Base-by-base conservation (phyloP, 305 asterid species). In the Stenogyne calaminthoides region DNA sequence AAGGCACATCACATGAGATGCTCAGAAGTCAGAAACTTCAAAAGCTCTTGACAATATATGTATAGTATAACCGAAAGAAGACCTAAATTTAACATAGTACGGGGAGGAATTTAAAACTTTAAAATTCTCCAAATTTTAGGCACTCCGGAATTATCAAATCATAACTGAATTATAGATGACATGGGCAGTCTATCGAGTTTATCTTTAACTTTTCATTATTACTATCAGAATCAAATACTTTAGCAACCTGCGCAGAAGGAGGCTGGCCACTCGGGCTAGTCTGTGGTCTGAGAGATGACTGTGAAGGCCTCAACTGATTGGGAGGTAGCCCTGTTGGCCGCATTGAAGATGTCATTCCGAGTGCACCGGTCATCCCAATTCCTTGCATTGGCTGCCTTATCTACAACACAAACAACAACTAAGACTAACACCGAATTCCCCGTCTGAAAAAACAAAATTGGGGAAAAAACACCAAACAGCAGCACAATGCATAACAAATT, bases 361-460 rank as follows among this genome's bases (percentile, higher is more conserved):
- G 88, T 10, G 97, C 63, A 65, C 97, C 95, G 36, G 84, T 76
- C 88, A 86, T 84, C 37, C 92, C 89, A 36, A 87, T 82, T 65
- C 93, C 96, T 83, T 80, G 93, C 56, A 85, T 77, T 1, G 96
- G 86, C 67, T 77, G 96, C 69, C 97, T 89, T 57, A 77, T 89
- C 96, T 92, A 77, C 64, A 73, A 52, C 62, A 49, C 69, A 64
- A 63, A 63, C 64, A 65, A 60, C 47, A 61, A 56, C 36, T 15
- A 19, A 75, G 66, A 37, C 62, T 56, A 49, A 29, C 25, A 52
- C 61, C 65, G 66, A 65, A 60, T 46, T 47, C 69, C 59, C 57
- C 61, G 71, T 75, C 34, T 49, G 67, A 64, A 9, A 60, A 64
- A 70, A 59, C 39, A 69, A 36, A 62, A 46, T n/a, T 20, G 46